Evolutionary conservation across 2,329 filamentous ascomycete species (phyloP), one percentile per base, ranked within the genome.

Genomic region (Ophiostoma populinum): DNA sequence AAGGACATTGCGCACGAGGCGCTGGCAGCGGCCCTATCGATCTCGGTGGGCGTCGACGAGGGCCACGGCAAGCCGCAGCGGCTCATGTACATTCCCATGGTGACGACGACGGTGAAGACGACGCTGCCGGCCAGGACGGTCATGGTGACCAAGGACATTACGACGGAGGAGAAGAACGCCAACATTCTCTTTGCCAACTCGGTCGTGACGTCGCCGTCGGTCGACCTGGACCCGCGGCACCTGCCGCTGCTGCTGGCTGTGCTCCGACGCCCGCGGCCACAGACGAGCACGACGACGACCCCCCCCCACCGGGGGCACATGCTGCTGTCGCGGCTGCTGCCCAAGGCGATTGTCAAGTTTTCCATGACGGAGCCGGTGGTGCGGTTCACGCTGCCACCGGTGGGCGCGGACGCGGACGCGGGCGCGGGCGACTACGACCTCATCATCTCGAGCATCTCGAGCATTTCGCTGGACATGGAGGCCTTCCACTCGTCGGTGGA

Each of bases 131-230:
- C 90, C 10, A 94, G 95, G 55, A 92, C 86, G 0, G 76, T 98
- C 9, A 80, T 87, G 50, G 69, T 86, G 36, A 70, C 75, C 2
- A 68, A 75, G 39, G 69, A 78, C 22, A 77, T 78, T 45, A 76
- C 71, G 24, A 64, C 69, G 9, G 78, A 80, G 44, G 85, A 95
- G 55, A 75, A 82, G 42, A 98, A 98, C 49, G 80, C 83, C 32
- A 98, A 98, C 51, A 90, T 98, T 25, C 63, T 98, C 12, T 94
- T 94, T 51, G 86, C 87, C 26, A 98, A 98, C 53, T 74, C 92
- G 6, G 87, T 98, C 31, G 75, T 95, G 40, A 98, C 90, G 0
- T 98, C 90, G 5, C 90, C 90, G 1, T 94, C 90, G 0, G 63
- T 95, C 34, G 90, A 98, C 52, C 63, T 98, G 22, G 82, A 92